phyloP scores from a whole-genome alignment of 179 eudicot species.

The Silene noctiflora region DNA sequence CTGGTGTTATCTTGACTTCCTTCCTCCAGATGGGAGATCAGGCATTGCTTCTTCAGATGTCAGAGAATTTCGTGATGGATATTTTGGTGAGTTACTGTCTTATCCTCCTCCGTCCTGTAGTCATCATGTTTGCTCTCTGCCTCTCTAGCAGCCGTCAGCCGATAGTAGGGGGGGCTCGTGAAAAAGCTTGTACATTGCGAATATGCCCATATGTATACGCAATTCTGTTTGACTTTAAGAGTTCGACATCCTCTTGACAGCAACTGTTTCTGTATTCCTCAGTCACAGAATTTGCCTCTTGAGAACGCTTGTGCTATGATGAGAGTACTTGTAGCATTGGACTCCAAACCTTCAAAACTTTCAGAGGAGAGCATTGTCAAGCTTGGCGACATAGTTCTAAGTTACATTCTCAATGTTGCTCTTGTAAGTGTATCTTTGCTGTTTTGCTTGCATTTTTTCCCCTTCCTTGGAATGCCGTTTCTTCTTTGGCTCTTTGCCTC shows the following conservation, averaged over 20 bases:
- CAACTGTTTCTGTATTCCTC: constrained; percentile 19
- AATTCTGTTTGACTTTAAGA: not conserved
- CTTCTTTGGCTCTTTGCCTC: not conserved
- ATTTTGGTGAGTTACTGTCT: constrained; percentile 56
- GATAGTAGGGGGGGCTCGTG: not conserved
- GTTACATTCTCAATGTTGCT: constrained; percentile 59
- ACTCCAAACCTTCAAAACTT: constrained; percentile 54
- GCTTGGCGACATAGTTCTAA: constrained; percentile 49
- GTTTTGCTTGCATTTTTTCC: not conserved
- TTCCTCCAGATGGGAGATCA: constrained; percentile 77
- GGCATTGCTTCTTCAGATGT: constrained; percentile 51
- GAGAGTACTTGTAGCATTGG: constrained; percentile 58
- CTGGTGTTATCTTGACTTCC: constrained; percentile 55
- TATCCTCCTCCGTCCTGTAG: not conserved
- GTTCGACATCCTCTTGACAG: not conserved
- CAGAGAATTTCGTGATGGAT: constrained; percentile 61
- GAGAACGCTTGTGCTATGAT: constrained; percentile 68
- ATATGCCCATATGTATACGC: constrained; percentile 12
- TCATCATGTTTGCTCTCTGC: not conserved
- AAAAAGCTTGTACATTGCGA: not conserved
- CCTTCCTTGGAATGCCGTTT: not conserved
- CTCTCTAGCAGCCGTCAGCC: not conserved
- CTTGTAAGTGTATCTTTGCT: constrained; percentile 45
- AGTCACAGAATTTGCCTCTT: constrained; percentile 48
- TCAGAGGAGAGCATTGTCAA: constrained; percentile 52